Evolutionary conservation across 768 basidiomycete genomes (phyloP).

Genomic region (Kockovaella imperatae): DNA sequence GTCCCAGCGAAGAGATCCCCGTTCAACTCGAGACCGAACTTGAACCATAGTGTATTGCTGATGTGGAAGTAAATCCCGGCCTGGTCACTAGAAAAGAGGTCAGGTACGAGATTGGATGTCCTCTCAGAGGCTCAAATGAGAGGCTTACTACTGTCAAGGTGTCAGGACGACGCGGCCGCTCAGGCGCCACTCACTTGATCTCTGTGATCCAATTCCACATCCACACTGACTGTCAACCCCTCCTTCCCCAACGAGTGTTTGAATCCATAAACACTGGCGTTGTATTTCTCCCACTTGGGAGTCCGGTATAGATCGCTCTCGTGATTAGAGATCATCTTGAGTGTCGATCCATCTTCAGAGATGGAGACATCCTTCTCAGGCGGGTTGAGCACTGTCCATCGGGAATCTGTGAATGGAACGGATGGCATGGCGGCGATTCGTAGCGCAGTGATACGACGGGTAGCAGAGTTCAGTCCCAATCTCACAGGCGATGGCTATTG

Average conservation of each 20-base stretch:
- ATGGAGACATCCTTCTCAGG: neutral
- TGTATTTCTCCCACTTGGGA: neutral
- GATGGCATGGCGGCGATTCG: neutral
- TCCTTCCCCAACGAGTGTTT: conserved; percentile 1
- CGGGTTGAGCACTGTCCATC: neutral
- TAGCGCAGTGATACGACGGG: neutral
- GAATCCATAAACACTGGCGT: conserved; percentile 1
- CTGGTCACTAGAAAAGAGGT: conserved; percentile 23
- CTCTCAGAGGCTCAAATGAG: neutral
- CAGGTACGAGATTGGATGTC: neutral
- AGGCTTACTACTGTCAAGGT: neutral
- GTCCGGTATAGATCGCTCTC: conserved; percentile 4
- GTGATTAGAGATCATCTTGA: neutral
- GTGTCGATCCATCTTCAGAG: conserved; percentile 2
- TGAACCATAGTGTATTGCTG: conserved; percentile 21
- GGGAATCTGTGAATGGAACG: neutral
- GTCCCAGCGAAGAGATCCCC: conserved; percentile 19
- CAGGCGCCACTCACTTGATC: conserved; percentile 8
- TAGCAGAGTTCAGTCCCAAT: neutral
- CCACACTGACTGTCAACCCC: conserved; percentile 6
- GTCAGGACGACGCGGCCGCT: too few species aligned
- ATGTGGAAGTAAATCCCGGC: conserved; percentile 24
- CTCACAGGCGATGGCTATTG: too few species aligned
- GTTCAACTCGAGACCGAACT: conserved; percentile 27
- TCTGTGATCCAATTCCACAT: conserved; percentile 4